These are phyloP conservation scores for Aspergillus neoniger DNA, from an alignment of 2,329 filamentous ascomycete genomes.

Conservation along the genomic window DNA sequence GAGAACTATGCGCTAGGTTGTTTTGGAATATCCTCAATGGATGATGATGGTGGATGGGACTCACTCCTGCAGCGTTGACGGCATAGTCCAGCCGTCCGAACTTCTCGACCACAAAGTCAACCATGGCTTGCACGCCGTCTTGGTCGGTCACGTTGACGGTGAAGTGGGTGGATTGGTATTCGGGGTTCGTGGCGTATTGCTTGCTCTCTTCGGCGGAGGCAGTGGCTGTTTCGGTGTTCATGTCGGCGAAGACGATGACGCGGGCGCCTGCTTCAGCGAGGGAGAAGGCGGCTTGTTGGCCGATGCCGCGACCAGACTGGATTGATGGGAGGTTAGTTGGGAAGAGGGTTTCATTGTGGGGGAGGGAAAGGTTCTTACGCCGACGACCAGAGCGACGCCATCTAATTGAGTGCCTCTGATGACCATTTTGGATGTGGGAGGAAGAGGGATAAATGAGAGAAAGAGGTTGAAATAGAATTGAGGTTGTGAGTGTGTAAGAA, in stretches of 20 bases:
- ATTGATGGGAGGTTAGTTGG: background rate
- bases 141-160: constrained; percentile 7
- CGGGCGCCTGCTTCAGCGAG: constrained; percentile 5
- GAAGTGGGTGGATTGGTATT: constrained; percentile 5
- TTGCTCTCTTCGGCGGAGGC: constrained; percentile 6
- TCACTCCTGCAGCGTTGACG: constrained; percentile 8
- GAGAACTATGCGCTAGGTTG: no score
- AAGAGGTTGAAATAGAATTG: no score
- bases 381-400: no score
- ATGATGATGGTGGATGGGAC: background rate
- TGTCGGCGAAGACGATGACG: constrained; percentile 7
- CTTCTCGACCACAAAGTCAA: constrained; percentile 1
- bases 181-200: constrained; percentile 5
- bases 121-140: constrained; percentile 2
- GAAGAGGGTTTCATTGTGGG: no score
- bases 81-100: constrained; percentile 7
- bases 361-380: no score
- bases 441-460: no score
- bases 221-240: constrained; percentile 7
- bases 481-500: no score
- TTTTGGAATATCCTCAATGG: background rate
- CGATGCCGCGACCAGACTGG: constrained; percentile 6
- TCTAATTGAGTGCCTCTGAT: no score
- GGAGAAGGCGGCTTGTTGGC: constrained; percentile 9
- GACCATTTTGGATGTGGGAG: no score